Base-by-base conservation (phyloP, 306 rosid genomes). In the Luffa aegyptiaca region DNA sequence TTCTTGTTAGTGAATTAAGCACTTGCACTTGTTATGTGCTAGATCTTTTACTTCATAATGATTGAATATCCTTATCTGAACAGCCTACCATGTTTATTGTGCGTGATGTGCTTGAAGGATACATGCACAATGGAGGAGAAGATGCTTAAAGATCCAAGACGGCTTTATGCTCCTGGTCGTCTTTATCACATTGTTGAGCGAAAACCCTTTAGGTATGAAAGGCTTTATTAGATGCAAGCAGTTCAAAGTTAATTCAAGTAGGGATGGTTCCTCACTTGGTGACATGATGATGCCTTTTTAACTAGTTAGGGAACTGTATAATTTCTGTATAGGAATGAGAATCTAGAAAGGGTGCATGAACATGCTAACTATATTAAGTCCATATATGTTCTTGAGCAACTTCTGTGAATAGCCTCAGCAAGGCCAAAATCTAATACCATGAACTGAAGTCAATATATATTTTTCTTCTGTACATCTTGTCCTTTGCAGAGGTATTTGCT, bases 111-210 rank as follows among this genome's bases (percentile, higher is more conserved):
- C 97, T 76, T 92, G 85, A 92, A 90, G 85, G 99, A 95, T 84
- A 95, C 99, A 16, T 95, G 95, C 88, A 95, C 93, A 17, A 72
- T 91, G 85, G 92, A 95, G 86, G 91, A 89, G 89, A 92, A 87
- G 84, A 90, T 71, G 93, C 95, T 92, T 64, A 90, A 88, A 75
- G 97, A 95, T 88, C 99, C 97, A 53, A 89, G 96, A 84, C 90
- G 99, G 75, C 89, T 93, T 49, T 92, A 95, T 58, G 99, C 97
- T 58, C 97, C 97, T 46, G 97, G 99, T 79, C 96, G 99, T 73
- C 97, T 95, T 53, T 95, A 95, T 85, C 99, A 95, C 84, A 92
- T 95, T 70, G 97, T 95, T 61, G 97, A 92, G 85, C 87, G 99
- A 46, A 95, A 89, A 84, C 97, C 97, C 77, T 91, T 92, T 86